These are phyloP conservation scores for Coemansia aciculifera DNA, from an alignment of 192 early-diverging fungal species.

Conservation along the genomic window DNA sequence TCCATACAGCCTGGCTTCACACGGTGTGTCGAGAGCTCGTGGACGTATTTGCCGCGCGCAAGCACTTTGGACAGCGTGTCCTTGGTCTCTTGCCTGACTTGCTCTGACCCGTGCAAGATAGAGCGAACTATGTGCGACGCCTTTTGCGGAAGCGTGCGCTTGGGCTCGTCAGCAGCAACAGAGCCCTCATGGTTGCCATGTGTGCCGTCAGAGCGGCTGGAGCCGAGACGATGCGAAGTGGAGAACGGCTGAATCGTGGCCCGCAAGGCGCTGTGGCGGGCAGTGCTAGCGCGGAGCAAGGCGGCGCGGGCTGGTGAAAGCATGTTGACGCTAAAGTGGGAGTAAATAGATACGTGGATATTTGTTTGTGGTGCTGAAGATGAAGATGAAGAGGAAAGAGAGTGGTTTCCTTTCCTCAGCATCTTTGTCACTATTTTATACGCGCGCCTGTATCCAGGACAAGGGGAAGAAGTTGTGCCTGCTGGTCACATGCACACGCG, in stretches of 20 bases:
- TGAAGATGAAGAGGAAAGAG: background rate
- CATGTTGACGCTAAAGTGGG: constrained; percentile 2
- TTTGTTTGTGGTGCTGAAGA: background rate
- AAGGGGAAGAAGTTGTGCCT: background rate
- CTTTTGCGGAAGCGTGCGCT: constrained; percentile 54
- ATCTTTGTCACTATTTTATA: background rate
- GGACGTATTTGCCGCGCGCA: constrained; percentile 85
- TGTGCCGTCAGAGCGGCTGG: constrained; percentile 8
- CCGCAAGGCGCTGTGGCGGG: background rate
- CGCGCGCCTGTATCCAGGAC: background rate
- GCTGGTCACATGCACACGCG: constrained; percentile 25
- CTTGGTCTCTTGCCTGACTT: constrained; percentile 60
- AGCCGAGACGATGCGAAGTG: background rate
- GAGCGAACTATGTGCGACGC: constrained; percentile 64
- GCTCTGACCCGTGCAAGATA: constrained; percentile 70
- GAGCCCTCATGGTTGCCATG: constrained; percentile 1
- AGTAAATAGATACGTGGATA: background rate
- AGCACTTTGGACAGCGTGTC: constrained; percentile 76
- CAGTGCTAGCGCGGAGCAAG: background rate
- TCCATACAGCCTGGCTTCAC: constrained; percentile 85
- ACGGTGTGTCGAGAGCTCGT: constrained; percentile 80
- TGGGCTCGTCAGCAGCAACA: constrained; percentile 29
- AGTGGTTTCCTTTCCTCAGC: background rate
- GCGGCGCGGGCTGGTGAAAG: background rate
- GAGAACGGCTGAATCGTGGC: background rate